These are phyloP conservation scores for Penicillium bovifimosum DNA, from an alignment of 495 filamentous ascomycete genomes.

Conservation along the genomic window DNA sequence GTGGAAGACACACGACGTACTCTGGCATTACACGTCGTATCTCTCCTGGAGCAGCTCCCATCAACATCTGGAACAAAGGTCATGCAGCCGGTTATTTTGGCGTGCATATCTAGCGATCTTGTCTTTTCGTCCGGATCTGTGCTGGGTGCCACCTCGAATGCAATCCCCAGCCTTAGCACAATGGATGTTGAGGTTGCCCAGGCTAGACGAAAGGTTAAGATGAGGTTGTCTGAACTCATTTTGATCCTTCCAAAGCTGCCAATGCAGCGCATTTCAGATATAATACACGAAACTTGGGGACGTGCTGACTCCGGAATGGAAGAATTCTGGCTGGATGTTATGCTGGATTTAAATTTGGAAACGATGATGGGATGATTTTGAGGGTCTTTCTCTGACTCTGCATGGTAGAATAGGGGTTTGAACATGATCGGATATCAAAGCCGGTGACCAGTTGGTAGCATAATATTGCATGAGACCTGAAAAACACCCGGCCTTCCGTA, in stretches of 20 bases:
- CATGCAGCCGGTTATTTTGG: constrained; percentile 20
- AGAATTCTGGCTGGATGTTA: constrained; percentile 23
- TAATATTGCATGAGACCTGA: not conserved
- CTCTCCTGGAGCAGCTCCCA: constrained; percentile 21
- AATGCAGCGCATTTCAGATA: constrained; percentile 19
- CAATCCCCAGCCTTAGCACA: constrained; percentile 18
- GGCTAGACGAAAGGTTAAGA: constrained; percentile 21
- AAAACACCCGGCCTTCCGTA: not conserved
- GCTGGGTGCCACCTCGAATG: constrained; percentile 14
- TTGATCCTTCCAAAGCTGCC: constrained; percentile 24
- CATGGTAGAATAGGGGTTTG: no score
- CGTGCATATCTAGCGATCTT: constrained; percentile 25
- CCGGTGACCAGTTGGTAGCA: not conserved
- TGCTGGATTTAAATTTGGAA: constrained; percentile 23
- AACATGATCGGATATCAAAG: no score
- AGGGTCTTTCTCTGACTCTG: no score
- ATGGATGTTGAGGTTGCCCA: constrained; percentile 26
- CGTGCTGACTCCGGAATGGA: constrained; percentile 16
- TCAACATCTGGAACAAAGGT: constrained; percentile 21
- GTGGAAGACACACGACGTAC: constrained; percentile 15
- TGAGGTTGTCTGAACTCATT: constrained; percentile 18
- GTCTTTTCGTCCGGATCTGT: constrained; percentile 20
- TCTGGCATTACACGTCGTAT: constrained; percentile 21
- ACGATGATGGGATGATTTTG: constrained; percentile 20
- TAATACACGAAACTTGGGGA: constrained; percentile 22